These are phyloP conservation scores for Xanthoconium purpureum DNA, from an alignment of 768 basidiomycete genomes.

Conservation along the genomic window DNA sequence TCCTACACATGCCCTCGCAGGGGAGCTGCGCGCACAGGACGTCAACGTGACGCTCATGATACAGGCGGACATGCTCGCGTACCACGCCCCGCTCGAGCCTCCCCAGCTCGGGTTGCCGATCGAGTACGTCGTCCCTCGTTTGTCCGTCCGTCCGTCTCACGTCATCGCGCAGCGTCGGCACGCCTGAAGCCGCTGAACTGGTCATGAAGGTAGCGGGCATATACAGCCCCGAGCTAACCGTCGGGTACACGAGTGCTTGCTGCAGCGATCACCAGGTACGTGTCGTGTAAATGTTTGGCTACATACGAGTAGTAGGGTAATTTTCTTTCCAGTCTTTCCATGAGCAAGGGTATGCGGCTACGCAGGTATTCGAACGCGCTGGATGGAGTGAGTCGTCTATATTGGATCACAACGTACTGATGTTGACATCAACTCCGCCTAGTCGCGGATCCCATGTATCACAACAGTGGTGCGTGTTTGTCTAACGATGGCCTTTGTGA, in stretches of 20 bases:
- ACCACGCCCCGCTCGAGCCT: slow-evolving; percentile 75
- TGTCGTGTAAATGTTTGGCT: neutral
- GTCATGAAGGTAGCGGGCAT: slow-evolving; percentile 72
- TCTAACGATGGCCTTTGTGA: neutral
- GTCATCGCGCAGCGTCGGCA: slow-evolving; percentile 58
- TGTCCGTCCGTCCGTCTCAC: neutral
- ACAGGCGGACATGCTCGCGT: slow-evolving; percentile 92
- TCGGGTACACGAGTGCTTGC: slow-evolving; percentile 74
- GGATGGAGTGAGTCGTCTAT: slow-evolving; percentile 52
- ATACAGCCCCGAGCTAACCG: slow-evolving; percentile 75
- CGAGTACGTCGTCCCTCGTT: slow-evolving; percentile 40
- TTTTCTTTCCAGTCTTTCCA: slow-evolving; percentile 54
- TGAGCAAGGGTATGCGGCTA: slow-evolving; percentile 79
- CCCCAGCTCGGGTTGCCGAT: slow-evolving; percentile 80
- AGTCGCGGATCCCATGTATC: slow-evolving; percentile 90
- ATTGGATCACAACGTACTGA: neutral
- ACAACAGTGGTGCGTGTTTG: slow-evolving; percentile 61
- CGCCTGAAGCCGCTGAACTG: slow-evolving; percentile 70
- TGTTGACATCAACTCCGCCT: neutral
- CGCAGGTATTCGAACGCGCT: slow-evolving; percentile 84
- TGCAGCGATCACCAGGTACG: slow-evolving; percentile 88
- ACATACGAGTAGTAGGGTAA: too few relatives aligned
- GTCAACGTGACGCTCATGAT: slow-evolving; percentile 80
- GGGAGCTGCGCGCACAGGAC: slow-evolving; percentile 50
- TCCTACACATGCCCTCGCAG: slow-evolving; percentile 33